Conservation (phyloP, 257 asterid species). For the Misopates orontium region DNA sequence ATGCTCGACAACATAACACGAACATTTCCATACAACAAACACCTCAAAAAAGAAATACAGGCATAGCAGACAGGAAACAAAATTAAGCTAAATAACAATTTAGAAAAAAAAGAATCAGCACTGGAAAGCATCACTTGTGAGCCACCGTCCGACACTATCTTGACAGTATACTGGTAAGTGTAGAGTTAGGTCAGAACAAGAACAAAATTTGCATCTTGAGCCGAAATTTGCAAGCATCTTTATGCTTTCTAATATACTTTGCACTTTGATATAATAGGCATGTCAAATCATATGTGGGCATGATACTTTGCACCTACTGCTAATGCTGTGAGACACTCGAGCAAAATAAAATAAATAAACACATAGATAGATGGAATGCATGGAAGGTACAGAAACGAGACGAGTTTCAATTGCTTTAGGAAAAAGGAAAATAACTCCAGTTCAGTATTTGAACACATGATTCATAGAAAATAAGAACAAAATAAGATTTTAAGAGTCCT, state of each 20-base stretch:
- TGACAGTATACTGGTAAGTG: no score
- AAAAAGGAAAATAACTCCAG: slow-evolving; percentile 17
- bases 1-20: neutral
- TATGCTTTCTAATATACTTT: neutral
- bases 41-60: no score
- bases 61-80: no score
- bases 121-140: no score
- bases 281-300: neutral
- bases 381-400: slow-evolving; percentile 5
- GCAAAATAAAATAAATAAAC: neutral
- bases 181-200: no score
- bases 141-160: neutral
- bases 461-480: no score
- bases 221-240: neutral
- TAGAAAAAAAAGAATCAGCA: no score
- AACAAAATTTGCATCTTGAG: neutral
- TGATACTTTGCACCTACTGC: neutral
- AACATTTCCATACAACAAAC: no score
- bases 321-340: neutral
- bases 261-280: slow-evolving; percentile 8
- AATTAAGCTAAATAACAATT: no score
- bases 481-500: slow-evolving; percentile 28
- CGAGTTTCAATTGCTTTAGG: neutral
- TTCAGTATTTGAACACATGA: slow-evolving; percentile 4
- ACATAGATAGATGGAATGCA: neutral